These are phyloP conservation scores for Lonicera japonica DNA, from an alignment of 129 eudicot genomes.

Conservation along the genomic window DNA sequence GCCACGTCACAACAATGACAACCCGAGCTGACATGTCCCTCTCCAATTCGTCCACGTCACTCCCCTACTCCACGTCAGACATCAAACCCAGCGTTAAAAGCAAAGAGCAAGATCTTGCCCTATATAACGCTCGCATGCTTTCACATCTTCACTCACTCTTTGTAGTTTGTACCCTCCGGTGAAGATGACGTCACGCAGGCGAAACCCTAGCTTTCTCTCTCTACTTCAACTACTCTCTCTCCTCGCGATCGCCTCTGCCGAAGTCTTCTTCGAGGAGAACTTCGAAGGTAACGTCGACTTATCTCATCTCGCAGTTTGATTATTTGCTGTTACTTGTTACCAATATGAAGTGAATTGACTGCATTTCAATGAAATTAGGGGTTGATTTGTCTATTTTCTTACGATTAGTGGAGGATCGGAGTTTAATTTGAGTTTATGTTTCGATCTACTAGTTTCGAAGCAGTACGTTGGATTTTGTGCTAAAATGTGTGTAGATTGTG, in stretches of 20 bases:
- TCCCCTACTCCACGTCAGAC: constrained; percentile 21
- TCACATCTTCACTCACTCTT: constrained; percentile 6
- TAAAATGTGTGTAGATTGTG: background rate
- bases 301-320: background rate
- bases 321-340: background rate
- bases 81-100: constrained; percentile 3
- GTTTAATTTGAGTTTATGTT: background rate
- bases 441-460: background rate
- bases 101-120: constrained; percentile 11
- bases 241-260: constrained; percentile 53
- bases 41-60: constrained; percentile 30
- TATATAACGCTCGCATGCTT: constrained; percentile 15
- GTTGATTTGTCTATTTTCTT: no score
- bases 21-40: constrained; percentile 17
- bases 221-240: constrained; percentile 29
- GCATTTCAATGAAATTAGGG: background rate
- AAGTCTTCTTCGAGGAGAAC: constrained; percentile 83
- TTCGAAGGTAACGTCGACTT: constrained; percentile 46
- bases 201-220: constrained; percentile 35
- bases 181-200: constrained; percentile 47
- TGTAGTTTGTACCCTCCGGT: constrained; percentile 18
- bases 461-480: background rate
- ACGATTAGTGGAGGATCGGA: no score
- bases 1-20: constrained; percentile 56
- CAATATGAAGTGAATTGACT: background rate